Evolutionary conservation across 176 grass and related monocot species (phyloP).

Genomic region (Triticum turgidum): DNA sequence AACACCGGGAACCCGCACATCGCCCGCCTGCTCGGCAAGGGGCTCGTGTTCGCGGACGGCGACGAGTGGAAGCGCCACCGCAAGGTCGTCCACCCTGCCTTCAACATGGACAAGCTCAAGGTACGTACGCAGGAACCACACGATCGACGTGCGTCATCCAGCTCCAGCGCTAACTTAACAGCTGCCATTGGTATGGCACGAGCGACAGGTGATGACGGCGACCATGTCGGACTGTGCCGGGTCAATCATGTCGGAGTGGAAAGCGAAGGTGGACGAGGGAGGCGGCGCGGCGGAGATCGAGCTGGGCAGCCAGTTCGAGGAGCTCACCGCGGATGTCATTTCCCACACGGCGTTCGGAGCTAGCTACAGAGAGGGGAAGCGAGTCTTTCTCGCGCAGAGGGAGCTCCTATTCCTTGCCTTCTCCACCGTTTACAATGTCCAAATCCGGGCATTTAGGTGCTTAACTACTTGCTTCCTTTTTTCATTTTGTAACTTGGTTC

Average conservation of each 20-base stretch:
- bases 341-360: not conserved
- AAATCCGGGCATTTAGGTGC: not conserved
- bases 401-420: not conserved
- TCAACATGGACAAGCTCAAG: conserved; percentile 31
- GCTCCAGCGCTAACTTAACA: too few relatives aligned
- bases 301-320: not conserved
- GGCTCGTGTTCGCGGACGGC: conserved; percentile 8
- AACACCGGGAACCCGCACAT: conserved; percentile 2
- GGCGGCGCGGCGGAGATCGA: conserved; percentile 3
- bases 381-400: not conserved
- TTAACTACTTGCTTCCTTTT: not conserved
- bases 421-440: not conserved
- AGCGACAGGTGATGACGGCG: not conserved
- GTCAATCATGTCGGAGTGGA: not conserved
- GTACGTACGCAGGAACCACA: not conserved
- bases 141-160: too few relatives aligned
- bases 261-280: not conserved
- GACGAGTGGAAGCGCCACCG: conserved; percentile 39
- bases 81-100: conserved; percentile 32
- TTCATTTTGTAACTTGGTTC: not conserved
- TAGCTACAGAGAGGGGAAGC: conserved; percentile 28
- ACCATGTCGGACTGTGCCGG: not conserved
- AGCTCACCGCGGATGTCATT: conserved; percentile 7
- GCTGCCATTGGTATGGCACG: too few relatives aligned
- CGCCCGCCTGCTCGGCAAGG: conserved; percentile 21